Percentiles rank a stretch among this genome's conserved stretches.
phyloP scores from a whole-genome alignment of 2,329 filamentous ascomycete genomes.

The Sphaerulina populicola region DNA sequence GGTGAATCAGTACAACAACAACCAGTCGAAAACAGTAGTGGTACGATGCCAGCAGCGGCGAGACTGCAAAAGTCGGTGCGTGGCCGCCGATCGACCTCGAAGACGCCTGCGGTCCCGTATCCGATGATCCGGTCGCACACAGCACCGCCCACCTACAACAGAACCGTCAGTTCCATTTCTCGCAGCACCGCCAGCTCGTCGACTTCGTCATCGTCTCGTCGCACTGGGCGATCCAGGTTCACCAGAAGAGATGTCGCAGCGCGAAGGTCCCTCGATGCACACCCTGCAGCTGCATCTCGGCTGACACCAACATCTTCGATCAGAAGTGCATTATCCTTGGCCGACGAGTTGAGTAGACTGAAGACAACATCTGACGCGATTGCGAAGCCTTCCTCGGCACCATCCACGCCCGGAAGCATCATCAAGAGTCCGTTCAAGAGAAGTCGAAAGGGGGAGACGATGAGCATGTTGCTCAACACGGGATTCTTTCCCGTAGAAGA shows the following conservation, averaged over 20 bases:
- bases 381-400: conserved; percentile 9
- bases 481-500: conserved; percentile 25
- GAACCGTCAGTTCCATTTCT: background rate
- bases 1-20: background rate
- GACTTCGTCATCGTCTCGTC: background rate
- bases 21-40: background rate
- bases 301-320: background rate
- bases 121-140: conserved; percentile 3
- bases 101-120: background rate
- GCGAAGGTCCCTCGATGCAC: background rate
- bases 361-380: conserved; percentile 3
- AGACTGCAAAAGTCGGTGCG: background rate
- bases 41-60: background rate
- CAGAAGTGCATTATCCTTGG: background rate
- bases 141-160: conserved; percentile 8
- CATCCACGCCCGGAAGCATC: conserved; percentile 2
- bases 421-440: conserved; percentile 9
- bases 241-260: background rate
- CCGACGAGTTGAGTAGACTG: conserved; percentile 4
- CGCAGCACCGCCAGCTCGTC: background rate
- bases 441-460: conserved; percentile 25
- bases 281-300: background rate
- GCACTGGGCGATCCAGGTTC: background rate
- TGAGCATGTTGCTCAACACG: conserved; percentile 29
- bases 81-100: background rate